Base-by-base conservation (phyloP, 2,329 filamentous ascomycete genomes). In the Cryphonectria radicalis region DNA sequence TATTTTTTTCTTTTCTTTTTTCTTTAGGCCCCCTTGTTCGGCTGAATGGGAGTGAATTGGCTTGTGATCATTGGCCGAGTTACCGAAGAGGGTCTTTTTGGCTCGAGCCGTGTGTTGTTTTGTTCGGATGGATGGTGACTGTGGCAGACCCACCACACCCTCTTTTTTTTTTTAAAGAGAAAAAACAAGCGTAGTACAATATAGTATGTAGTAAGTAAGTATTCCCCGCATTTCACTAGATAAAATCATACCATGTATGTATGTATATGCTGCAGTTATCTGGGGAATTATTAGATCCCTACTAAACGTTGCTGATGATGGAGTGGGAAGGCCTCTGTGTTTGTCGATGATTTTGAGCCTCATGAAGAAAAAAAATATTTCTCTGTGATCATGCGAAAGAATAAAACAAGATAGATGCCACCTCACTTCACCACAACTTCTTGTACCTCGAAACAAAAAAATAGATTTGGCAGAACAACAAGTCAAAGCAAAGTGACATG, bases 31-130 rank as follows among this genome's bases (percentile, higher is more conserved):
- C 60, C 60, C 37, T 40, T 74, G 73, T 74, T 81, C 81, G 81
- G 81, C 77, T 81, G 77, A 82, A 82, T 76, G 81, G 80, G 77
- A 76, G 70, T 71, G 75, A 76, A 70, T 62, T 67, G 46, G 74
- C 64, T 70, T 70, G 78, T 81, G 80, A 79, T 80, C 79, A 83
- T 84, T 84, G 83, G 81, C 81, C 84, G 81, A 84, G 80, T 81
- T 83, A 77, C 84, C 84, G 83, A 81, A 78, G 19, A 35, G 3
- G 13, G 53, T 28, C n/a, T n/a, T 28, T 28, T 28, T 28, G 28
- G 46, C 17, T 50, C 25, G 25, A 60, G 66, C 53, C 66, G 66
- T 67, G 50, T 53, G 53, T 43, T 2, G 46, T 50, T 50, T 32
- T 32, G 32, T 32, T 32, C 46, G 46, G 46, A 50, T 50, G 46